Evolutionary conservation across 208 protist genomes (phyloP).

Genomic region (Pavlovales sp.): DNA sequence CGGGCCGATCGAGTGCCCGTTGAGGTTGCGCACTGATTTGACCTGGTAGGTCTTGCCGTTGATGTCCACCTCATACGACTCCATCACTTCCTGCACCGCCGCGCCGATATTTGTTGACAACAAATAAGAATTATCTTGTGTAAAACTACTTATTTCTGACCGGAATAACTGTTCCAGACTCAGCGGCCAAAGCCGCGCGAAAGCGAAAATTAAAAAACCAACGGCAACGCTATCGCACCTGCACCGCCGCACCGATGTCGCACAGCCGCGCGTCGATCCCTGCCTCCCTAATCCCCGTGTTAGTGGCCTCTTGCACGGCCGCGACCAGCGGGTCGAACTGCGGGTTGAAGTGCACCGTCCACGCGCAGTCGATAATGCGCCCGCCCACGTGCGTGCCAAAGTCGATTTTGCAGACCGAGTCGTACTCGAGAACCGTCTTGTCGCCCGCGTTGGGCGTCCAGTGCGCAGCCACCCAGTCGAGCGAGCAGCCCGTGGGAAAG

Average conservation of each 20-base stretch:
- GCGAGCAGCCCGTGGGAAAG: slow-evolving; percentile 66
- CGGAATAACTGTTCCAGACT: too few relatives aligned
- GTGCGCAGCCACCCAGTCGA: slow-evolving; percentile 67
- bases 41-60: slow-evolving; percentile 63
- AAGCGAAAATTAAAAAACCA: too few relatives aligned
- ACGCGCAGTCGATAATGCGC: slow-evolving; percentile 66
- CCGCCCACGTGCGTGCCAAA: slow-evolving; percentile 69
- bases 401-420: slow-evolving; percentile 67
- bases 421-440: slow-evolving; percentile 56
- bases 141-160: too few relatives aligned
- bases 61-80: slow-evolving; percentile 62
- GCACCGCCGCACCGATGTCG: slow-evolving; percentile 64
- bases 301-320: slow-evolving; percentile 93
- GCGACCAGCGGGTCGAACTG: slow-evolving; percentile 88
- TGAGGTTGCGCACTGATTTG: slow-evolving; percentile 84
- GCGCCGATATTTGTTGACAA: too few relatives aligned
- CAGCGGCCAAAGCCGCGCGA: too few relatives aligned
- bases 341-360: slow-evolving; percentile 85
- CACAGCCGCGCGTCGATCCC: slow-evolving; percentile 63
- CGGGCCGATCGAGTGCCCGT: slow-evolving; percentile 92
- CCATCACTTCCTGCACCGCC: slow-evolving; percentile 68
- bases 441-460: slow-evolving; percentile 67
- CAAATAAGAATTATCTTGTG: too few relatives aligned
- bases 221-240: too few relatives aligned
- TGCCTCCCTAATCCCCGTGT: slow-evolving; percentile 84